Conservation (phyloP, 2,329 filamentous ascomycete species). For the Fusarium gaditjirri region DNA sequence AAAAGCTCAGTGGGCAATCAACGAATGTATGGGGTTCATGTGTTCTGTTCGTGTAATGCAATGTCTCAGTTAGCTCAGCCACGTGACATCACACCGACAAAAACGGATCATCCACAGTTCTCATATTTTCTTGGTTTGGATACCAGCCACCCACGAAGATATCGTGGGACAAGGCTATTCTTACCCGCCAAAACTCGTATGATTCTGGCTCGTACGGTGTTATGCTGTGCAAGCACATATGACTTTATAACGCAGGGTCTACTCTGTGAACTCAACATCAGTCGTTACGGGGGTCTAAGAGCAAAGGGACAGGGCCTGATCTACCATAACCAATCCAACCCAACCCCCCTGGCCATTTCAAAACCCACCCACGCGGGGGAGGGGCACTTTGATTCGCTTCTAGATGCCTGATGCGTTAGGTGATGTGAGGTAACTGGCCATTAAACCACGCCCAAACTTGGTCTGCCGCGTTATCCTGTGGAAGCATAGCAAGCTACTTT, state of each 20-base stretch:
- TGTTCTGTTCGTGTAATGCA: neutral
- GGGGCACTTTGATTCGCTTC: conserved; percentile 41
- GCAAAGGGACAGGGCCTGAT: conserved; percentile 1
- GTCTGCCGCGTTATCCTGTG: conserved; percentile 41
- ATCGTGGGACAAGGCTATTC: conserved; percentile 20
- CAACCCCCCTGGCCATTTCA: conserved; percentile 25
- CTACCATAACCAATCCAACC: neutral
- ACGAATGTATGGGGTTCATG: neutral
- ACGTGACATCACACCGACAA: conserved; percentile 46
- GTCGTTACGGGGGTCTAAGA: neutral
- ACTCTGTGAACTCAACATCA: conserved; percentile 24
- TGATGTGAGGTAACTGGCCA: conserved; percentile 38
- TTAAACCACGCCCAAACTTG: conserved; percentile 40
- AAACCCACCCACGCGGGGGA: conserved; percentile 43
- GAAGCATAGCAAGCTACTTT: conserved; percentile 9
- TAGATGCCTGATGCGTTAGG: conserved; percentile 41
- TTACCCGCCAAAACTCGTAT: conserved; percentile 33
- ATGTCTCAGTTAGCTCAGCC: conserved; percentile 31
- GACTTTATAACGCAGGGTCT: conserved; percentile 28
- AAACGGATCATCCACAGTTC: conserved; percentile 30
- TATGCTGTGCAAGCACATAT: conserved; percentile 10
- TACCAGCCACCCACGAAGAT: conserved; percentile 34
- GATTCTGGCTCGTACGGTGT: conserved; percentile 33
- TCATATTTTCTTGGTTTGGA: conserved; percentile 11
- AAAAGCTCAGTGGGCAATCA: neutral